Percentiles rank a stretch among this genome's conserved stretches.
These are phyloP conservation scores for Arthrobotrys conoides DNA, from an alignment of 2,329 filamentous ascomycete genomes.

Conservation along the genomic window DNA sequence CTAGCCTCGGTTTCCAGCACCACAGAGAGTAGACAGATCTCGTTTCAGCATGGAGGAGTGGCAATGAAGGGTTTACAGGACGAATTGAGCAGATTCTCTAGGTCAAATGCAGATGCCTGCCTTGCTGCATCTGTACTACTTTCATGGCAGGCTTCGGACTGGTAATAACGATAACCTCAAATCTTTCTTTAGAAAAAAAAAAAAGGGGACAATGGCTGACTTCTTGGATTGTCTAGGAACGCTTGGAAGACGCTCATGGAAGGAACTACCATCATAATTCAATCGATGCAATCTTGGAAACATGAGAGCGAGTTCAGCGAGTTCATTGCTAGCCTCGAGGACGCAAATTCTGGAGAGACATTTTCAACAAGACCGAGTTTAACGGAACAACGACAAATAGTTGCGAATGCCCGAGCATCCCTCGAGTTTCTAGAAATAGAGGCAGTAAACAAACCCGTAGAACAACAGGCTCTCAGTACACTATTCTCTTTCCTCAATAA, in stretches of 20 bases:
- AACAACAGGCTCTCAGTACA: conserved; percentile 78
- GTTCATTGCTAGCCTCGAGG: conserved; percentile 79
- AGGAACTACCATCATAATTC: conserved; percentile 89
- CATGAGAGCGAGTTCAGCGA: conserved; percentile 88
- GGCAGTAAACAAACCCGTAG: conserved; percentile 78
- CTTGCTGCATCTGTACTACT: conserved; percentile 91
- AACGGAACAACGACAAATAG: conserved; percentile 78
- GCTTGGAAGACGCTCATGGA: conserved; percentile 94
- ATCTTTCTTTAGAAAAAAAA: conserved; percentile 28
- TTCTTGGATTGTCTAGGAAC: conserved; percentile 74
- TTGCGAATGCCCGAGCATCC: conserved; percentile 77
- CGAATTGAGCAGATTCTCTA: conserved; percentile 86
- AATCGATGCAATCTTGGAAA: conserved; percentile 92
- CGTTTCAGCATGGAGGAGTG: conserved; percentile 87
- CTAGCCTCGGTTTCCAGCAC: conserved; percentile 91
- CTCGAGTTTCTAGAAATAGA: conserved; percentile 78
- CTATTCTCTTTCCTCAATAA: conserved; percentile 80
- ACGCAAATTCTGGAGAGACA: conserved; percentile 74
- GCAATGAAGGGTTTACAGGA: conserved; percentile 90
- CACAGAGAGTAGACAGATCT: conserved; percentile 85
- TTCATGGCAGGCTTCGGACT: conserved; percentile 96
- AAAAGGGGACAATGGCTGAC: no score
- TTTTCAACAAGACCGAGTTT: conserved; percentile 75
- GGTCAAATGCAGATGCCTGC: conserved; percentile 88
- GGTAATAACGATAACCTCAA: conserved; percentile 73